phyloP scores from a whole-genome alignment of 1,284 basidiomycete species.

The Malassezia cuniculi region DNA sequence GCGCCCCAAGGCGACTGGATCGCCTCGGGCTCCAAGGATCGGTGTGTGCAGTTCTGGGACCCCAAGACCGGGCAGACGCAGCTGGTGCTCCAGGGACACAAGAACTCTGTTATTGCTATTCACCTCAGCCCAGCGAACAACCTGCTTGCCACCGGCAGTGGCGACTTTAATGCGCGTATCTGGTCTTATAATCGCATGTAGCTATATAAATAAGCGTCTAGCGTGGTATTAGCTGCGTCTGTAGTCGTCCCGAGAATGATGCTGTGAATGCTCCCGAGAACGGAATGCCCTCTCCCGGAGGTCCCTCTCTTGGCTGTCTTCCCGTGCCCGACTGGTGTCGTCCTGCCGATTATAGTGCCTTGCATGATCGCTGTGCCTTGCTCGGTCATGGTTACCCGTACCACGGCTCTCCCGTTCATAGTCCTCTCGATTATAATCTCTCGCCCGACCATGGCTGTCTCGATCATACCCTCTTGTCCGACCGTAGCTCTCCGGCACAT shows the following conservation, averaged over 20 bases:
- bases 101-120: slow-evolving; percentile 79
- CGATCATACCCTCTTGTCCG: too few species aligned
- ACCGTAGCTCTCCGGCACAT: too few species aligned
- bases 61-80: slow-evolving; percentile 60
- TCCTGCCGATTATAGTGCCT: too few species aligned
- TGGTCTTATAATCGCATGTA: slow-evolving; percentile 35
- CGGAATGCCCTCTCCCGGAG: too few species aligned
- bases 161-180: slow-evolving; percentile 56
- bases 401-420: too few species aligned
- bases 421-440: too few species aligned
- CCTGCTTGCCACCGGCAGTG: slow-evolving; percentile 69
- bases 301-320: background rate
- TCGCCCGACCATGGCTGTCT: too few species aligned
- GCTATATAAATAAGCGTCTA: background rate
- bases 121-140: slow-evolving; percentile 63
- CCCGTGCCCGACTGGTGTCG: too few species aligned
- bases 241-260: background rate
- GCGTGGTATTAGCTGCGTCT: background rate
- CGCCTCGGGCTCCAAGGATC: slow-evolving; percentile 78
- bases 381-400: too few species aligned
- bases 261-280: too few species aligned
- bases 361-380: too few species aligned
- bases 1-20: slow-evolving; percentile 75
- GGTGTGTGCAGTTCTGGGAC: slow-evolving; percentile 66
- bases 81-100: slow-evolving; percentile 75